Conservation (phyloP, 306 rosid species). For the Vicia villosa region DNA sequence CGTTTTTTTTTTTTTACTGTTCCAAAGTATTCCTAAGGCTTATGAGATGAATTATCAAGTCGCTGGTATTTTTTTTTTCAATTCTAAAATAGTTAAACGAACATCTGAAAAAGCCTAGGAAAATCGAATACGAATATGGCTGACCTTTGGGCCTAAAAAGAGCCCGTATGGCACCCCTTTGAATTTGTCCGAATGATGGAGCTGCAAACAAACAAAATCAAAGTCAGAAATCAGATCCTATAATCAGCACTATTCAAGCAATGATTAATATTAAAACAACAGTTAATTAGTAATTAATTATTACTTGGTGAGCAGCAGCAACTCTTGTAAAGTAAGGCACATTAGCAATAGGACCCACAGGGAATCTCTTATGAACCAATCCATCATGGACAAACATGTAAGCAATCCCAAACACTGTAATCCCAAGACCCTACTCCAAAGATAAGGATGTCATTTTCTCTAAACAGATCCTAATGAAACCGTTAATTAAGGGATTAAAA, state of each 20-base stretch:
- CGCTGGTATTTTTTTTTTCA: not conserved
- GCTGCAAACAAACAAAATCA: slow-evolving; percentile 58
- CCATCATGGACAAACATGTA: slow-evolving; percentile 99
- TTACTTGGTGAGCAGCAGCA: slow-evolving; percentile 92
- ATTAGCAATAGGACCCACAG: slow-evolving; percentile 96
- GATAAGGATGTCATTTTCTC: slow-evolving; percentile 20
- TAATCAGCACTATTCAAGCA: not conserved
- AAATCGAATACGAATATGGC: slow-evolving; percentile 15
- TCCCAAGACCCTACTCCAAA: slow-evolving; percentile 78
- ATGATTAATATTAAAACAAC: too few relatives aligned
- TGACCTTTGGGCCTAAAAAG: slow-evolving; percentile 89
- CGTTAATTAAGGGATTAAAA: slow-evolving; percentile 33
- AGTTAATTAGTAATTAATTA: not conserved
- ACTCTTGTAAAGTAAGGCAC: slow-evolving; percentile 89
- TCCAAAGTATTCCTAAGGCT: too few relatives aligned
- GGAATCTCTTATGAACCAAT: slow-evolving; percentile 93
- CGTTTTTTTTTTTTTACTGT: too few relatives aligned
- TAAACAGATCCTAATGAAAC: slow-evolving; percentile 42
- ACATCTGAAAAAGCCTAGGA: not conserved
- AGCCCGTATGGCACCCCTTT: slow-evolving; percentile 91
- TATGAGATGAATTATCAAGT: not conserved
- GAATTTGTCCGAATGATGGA: slow-evolving; percentile 92
- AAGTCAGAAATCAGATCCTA: not conserved
- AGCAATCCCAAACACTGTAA: slow-evolving; percentile 95
- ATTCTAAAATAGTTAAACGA: not conserved